Percentiles rank a stretch among this genome's conserved stretches.
These are phyloP conservation scores for Tolypocladium tundrense DNA, from an alignment of 2,329 filamentous ascomycete genomes.

Conservation along the genomic window DNA sequence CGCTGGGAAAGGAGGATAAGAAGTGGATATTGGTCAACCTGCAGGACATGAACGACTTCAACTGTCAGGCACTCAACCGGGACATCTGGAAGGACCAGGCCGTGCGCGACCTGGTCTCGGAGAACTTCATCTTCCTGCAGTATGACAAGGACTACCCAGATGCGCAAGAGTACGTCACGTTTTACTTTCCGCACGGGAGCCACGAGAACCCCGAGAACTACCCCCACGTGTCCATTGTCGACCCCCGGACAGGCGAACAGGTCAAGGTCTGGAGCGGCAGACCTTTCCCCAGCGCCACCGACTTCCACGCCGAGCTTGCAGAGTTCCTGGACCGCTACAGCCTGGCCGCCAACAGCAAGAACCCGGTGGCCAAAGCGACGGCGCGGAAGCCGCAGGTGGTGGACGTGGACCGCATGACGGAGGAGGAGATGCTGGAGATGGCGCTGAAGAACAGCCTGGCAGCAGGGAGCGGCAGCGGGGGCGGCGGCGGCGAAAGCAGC, in stretches of 20 bases:
- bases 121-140: conserved; percentile 94
- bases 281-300: conserved; percentile 62
- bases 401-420: conserved; percentile 81
- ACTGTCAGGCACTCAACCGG: conserved; percentile 86
- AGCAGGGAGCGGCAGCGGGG: conserved; percentile 16
- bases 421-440: conserved; percentile 95
- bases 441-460: conserved; percentile 82
- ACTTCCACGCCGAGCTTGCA: conserved; percentile 84
- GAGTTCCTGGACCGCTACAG: conserved; percentile 98
- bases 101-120: conserved; percentile 69
- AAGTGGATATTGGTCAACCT: conserved; percentile 97
- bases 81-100: conserved; percentile 89
- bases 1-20: conserved; percentile 74
- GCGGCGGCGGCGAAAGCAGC: conserved; percentile 16
- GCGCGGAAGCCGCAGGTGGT: conserved; percentile 57
- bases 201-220: conserved; percentile 82
- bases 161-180: conserved; percentile 73
- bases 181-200: conserved; percentile 66
- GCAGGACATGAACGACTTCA: conserved; percentile 86
- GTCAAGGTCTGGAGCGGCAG: conserved; percentile 91
- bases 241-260: conserved; percentile 91
- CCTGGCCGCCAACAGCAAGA: conserved; percentile 77
- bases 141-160: conserved; percentile 78
- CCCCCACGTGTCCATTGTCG: conserved; percentile 90
- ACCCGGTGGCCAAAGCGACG: conserved; percentile 64